Percentiles rank a stretch among this genome's conserved stretches.
Conservation (phyloP, 1,284 basidiomycete genomes). For the Peniophora sp. region DNA sequence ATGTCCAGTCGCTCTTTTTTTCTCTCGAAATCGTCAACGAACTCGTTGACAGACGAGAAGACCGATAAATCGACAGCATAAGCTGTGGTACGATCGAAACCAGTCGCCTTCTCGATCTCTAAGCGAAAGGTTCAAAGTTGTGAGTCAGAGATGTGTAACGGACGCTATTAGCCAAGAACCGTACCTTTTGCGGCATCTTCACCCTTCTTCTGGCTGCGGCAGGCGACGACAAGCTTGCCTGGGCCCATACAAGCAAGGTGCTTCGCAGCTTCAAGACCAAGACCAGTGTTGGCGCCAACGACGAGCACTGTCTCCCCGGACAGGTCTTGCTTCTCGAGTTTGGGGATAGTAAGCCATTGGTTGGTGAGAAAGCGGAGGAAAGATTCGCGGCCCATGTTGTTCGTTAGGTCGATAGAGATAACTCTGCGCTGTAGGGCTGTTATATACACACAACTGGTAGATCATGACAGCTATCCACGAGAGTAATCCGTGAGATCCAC, state of each 20-base stretch:
- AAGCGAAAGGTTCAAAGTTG: not conserved
- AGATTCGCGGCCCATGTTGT: not conserved
- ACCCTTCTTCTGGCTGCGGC: slow-evolving; percentile 18
- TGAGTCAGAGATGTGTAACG: not conserved
- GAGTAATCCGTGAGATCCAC: too few relatives aligned
- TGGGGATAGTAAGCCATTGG: not conserved
- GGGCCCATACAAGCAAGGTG: slow-evolving; percentile 20
- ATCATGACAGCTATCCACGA: too few relatives aligned
- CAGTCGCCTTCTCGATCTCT: slow-evolving; percentile 10
- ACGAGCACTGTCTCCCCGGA: slow-evolving; percentile 19
- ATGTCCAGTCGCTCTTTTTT: slow-evolving; percentile 21
- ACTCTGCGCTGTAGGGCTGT: not conserved
- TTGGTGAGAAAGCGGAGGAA: not conserved
- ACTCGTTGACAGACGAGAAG: slow-evolving; percentile 19
- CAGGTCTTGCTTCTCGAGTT: slow-evolving; percentile 1
- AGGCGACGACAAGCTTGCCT: slow-evolving; percentile 19
- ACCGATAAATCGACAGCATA: slow-evolving; percentile 18
- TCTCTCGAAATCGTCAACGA: slow-evolving; percentile 18
- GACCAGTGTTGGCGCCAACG: slow-evolving; percentile 23
- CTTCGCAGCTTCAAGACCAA: slow-evolving; percentile 24
- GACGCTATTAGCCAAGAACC: not conserved
- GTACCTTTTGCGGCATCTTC: slow-evolving; percentile 15
- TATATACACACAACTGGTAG: too few relatives aligned
- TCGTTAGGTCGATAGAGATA: not conserved
- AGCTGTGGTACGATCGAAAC: slow-evolving; percentile 14